Evolutionary conservation across 805 yeast genomes (phyloP), one percentile per base, ranked within the genome.

Genomic region (Wickerhamomyces mucosus): DNA sequence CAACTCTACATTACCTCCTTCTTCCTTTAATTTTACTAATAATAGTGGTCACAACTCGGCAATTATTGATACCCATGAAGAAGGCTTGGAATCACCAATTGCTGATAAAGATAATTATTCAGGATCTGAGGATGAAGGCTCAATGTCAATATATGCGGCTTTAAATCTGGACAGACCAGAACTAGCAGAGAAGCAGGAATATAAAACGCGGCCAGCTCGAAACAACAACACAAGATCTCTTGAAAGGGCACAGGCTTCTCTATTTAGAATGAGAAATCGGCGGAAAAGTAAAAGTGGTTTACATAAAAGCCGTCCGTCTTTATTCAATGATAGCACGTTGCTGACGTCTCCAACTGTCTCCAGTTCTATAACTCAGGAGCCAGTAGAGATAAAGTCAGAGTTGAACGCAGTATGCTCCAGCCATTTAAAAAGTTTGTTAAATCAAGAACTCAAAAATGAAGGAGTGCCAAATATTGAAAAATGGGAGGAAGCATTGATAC

Each of bases 211-310:
- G n/a, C n/a, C n/a, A n/a, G 16, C 16, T 11, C 54, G 69, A 38
- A 54, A 49, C 26, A 19, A 19, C 11, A 56, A 60, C 8, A 56
- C 61, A 0, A 55, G 75, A 33, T 71, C 80, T 1, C 58, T 63
- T 22, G 81, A 73, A 40, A 58, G 82, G 41, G 82, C 83, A 0
- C 76, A 74, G 43, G 81, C 82, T 0, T 75, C 82, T 0, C 46
- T 76, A 14, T 62, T 69, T 34, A 58, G 84, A 50, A 75, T 75
- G 65, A 62, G 68, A 36, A 69, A 71, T 26, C 60, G 82, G 36
- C 55, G 82, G 33, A 67, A 67, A 49, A 67, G 74, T 37, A 71
- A 67, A 42, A 59, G 62, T 37, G 7, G 24, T 11, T 21, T 21
- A 7, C 24, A 21, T n/a, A 7, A 7, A n/a, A 21, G 24, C 24